phyloP scores from a whole-genome alignment of 2,329 filamentous ascomycete species.

The Chrysoporthe cubensis region DNA sequence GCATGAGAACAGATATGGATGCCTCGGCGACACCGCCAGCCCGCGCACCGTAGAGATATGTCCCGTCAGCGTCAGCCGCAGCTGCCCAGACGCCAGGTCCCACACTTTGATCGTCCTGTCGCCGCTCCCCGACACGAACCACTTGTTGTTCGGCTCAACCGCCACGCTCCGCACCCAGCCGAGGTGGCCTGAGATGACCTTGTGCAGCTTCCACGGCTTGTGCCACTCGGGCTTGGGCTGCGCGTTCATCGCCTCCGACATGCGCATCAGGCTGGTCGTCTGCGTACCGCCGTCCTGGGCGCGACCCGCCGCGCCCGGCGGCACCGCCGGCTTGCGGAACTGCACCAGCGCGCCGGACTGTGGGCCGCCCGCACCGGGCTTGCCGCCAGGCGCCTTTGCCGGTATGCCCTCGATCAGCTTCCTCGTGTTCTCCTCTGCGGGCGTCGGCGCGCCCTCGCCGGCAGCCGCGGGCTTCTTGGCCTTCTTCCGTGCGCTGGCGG shows the following conservation, averaged over 20 bases:
- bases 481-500: constrained; percentile 65
- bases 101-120: constrained; percentile 99
- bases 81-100: constrained; percentile 87
- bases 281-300: constrained; percentile 40
- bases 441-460: constrained; percentile 35
- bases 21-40: constrained; percentile 86
- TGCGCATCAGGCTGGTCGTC: constrained; percentile 41
- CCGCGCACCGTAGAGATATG: constrained; percentile 94
- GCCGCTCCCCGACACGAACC: constrained; percentile 94
- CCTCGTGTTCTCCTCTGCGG: constrained; percentile 54
- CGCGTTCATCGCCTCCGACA: constrained; percentile 36
- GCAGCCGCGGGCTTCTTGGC: constrained; percentile 53
- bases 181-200: constrained; percentile 93
- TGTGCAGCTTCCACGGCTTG: constrained; percentile 96
- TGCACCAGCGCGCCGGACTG: constrained; percentile 44
- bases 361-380: constrained; percentile 31
- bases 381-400: constrained; percentile 40
- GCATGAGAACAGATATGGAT: constrained; percentile 97
- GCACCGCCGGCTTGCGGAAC: constrained; percentile 30
- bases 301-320: constrained; percentile 31
- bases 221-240: constrained; percentile 88
- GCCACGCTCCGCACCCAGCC: constrained; percentile 91
- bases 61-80: constrained; percentile 85
- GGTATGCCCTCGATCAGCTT: constrained; percentile 70
- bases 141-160: constrained; percentile 94